A percentile compares a stretch with the other conserved stretches of the same genome.
Conservation (phyloP, 1,139 yeast species). For the Sugiyamaella pinicola region DNA sequence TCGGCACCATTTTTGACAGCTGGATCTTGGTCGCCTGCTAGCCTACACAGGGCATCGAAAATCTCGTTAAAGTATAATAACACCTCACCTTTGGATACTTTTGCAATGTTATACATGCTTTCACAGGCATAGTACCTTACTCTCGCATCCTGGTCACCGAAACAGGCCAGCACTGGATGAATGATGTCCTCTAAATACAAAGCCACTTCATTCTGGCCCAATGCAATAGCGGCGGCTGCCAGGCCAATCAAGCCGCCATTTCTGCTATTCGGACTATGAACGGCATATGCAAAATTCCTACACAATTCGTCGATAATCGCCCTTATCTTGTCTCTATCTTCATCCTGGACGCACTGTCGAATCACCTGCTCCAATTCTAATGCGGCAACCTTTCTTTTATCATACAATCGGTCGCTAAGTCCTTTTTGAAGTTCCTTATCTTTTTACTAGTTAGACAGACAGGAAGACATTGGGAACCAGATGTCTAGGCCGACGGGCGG, state of each 20-base stretch:
- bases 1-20: constrained; percentile 97
- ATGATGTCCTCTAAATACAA: constrained; percentile 80
- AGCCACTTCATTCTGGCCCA: constrained; percentile 71
- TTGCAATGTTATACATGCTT: constrained; percentile 91
- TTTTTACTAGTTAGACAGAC: constrained; percentile 27
- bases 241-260: constrained; percentile 77
- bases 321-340: constrained; percentile 68
- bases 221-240: constrained; percentile 77
- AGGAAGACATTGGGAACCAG: too few species aligned
- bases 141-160: constrained; percentile 94
- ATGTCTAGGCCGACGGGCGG: too few species aligned
- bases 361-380: constrained; percentile 82
- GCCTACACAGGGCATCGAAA: constrained; percentile 83
- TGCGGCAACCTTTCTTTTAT: constrained; percentile 93
- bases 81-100: constrained; percentile 95
- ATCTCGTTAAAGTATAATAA: constrained; percentile 88
- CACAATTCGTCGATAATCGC: constrained; percentile 68
- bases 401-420: constrained; percentile 85
- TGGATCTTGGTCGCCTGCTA: constrained; percentile 89
- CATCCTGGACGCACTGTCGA: constrained; percentile 66
- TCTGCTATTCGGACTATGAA: constrained; percentile 74
- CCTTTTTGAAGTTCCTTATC: constrained; percentile 82
- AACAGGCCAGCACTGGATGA: constrained; percentile 92
- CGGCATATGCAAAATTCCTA: constrained; percentile 71
- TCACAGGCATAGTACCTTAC: constrained; percentile 98